Base-by-base conservation (phyloP, 2,329 filamentous ascomycete species). In the Neophaeococcomyces aloes region DNA sequence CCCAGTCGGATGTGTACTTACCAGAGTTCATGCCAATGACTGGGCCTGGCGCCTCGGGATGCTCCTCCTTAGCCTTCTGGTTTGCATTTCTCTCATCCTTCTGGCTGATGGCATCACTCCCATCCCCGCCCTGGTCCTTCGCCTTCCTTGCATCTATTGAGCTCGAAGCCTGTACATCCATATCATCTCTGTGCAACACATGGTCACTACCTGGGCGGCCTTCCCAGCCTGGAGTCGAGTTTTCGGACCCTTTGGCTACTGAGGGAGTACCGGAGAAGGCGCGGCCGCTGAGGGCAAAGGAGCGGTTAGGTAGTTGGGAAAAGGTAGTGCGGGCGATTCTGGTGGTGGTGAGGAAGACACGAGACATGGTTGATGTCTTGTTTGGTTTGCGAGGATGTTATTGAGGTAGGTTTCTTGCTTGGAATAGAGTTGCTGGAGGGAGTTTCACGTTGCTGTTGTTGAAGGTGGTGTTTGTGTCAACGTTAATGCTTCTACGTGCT, bases 21-120 rank as follows among this genome's bases (percentile, higher is more conserved):
- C 68, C 53, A 59, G 72, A 69, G 50, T 70, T 68, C 66, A 72
- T 72, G n/a, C 71, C 70, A 54, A 72, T 65, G 10, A 74, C 59
- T 10, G 68, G 70, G 50, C 63, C 64, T 2, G 70, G 70, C n/a
- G 69, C 69, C 47, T 70, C 62, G 1, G 70, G 70, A 58, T 67
- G 60, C 40, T 71, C 68, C 49, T 66, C 48, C 56, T 72, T 68
- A 2, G 65, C 63, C 54, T 65, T 64, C 52, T 61, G 54, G 33
- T 60, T 60, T 33, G 58, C 56, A 15, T 60, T 55, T 7, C 50
- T 51, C 17, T 62, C 59, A 40, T 66, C 64, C 50, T 70, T 62
- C 8, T 61, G 63, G 23, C 59, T 65, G 35, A 64, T 57, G 18
- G 61, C 65, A 44, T 61, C 60, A 13, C 61, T 61, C n/a, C 61